These are phyloP conservation scores for Gnaphalium uliginosum DNA, from an alignment of 129 eudicot genomes.

Conservation along the genomic window DNA sequence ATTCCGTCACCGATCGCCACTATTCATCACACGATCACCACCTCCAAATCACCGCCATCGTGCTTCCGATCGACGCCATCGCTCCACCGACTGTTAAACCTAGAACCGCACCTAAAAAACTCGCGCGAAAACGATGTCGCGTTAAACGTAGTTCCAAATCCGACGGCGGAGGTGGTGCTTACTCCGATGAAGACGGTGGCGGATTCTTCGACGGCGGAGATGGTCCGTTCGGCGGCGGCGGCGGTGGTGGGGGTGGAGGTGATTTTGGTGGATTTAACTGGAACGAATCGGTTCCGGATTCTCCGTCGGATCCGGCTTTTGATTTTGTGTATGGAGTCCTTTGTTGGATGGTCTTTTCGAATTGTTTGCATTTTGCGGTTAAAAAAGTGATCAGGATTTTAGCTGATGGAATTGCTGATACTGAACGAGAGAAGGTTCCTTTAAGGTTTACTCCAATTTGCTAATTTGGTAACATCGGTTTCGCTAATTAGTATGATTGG, in stretches of 20 bases:
- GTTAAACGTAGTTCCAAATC: slow-evolving; percentile 35
- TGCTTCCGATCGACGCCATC: slow-evolving; percentile 33
- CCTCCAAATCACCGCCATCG: slow-evolving; percentile 30
- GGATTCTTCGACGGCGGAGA: slow-evolving; percentile 34
- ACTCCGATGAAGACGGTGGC: slow-evolving; percentile 25
- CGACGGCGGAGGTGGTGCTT: slow-evolving; percentile 28
- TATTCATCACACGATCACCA: slow-evolving; percentile 30
- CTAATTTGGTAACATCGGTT: slow-evolving; percentile 3
- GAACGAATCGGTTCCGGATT: slow-evolving; percentile 40
- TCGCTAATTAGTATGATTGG: slow-evolving; percentile 18
- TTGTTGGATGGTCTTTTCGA: slow-evolving; percentile 43
- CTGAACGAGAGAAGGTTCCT: slow-evolving; percentile 30
- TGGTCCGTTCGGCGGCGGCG: slow-evolving; percentile 39
- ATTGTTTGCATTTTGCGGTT: slow-evolving; percentile 46
- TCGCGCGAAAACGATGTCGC: slow-evolving; percentile 35
- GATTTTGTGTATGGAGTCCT: slow-evolving; percentile 42
- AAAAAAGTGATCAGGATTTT: slow-evolving; percentile 38
- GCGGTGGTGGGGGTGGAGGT: slow-evolving; percentile 28
- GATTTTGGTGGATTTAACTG: slow-evolving; percentile 27
- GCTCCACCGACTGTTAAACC: slow-evolving; percentile 38
- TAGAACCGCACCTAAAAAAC: slow-evolving; percentile 32
- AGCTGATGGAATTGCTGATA: slow-evolving; percentile 26
- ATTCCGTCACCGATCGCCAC: slow-evolving; percentile 30
- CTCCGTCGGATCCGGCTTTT: slow-evolving; percentile 51
- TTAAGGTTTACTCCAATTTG: slow-evolving; percentile 31